These are phyloP conservation scores for Aspergillus mulundensis DNA, from an alignment of 495 filamentous ascomycete genomes.

Conservation along the genomic window DNA sequence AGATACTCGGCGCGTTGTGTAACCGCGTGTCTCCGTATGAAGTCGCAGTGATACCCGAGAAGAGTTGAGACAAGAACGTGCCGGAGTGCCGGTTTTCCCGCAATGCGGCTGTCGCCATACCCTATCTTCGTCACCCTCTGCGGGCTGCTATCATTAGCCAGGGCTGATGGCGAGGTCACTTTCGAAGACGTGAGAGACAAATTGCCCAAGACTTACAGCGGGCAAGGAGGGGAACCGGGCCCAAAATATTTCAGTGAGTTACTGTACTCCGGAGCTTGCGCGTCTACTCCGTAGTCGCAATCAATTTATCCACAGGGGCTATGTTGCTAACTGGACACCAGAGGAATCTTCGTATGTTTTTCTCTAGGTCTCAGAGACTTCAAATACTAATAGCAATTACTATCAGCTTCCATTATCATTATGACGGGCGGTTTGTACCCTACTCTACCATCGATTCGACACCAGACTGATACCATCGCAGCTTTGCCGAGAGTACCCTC, in stretches of 20 bases:
- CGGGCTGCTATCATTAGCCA: constrained; percentile 17
- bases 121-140: constrained; percentile 19
- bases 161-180: constrained; percentile 24
- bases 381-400: constrained; percentile 10
- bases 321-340: constrained; percentile 24
- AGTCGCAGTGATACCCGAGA: background rate
- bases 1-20: background rate
- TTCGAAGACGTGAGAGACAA: constrained; percentile 42
- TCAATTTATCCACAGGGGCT: background rate
- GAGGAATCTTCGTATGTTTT: constrained; percentile 52
- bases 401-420: constrained; percentile 56
- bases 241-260: constrained; percentile 59
- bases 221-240: constrained; percentile 36
- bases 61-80: background rate
- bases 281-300: background rate
- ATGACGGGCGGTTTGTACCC: constrained; percentile 52
- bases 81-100: background rate
- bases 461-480: constrained; percentile 26
- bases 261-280: background rate
- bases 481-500: constrained; percentile 47
- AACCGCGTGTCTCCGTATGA: constrained; percentile 3
- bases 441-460: background rate
- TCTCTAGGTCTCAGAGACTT: background rate
- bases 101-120: constrained; percentile 16
- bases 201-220: constrained; percentile 46